Base-by-base conservation (phyloP, 805 yeast genomes). In the Wickerhamomyces mucosus region DNA sequence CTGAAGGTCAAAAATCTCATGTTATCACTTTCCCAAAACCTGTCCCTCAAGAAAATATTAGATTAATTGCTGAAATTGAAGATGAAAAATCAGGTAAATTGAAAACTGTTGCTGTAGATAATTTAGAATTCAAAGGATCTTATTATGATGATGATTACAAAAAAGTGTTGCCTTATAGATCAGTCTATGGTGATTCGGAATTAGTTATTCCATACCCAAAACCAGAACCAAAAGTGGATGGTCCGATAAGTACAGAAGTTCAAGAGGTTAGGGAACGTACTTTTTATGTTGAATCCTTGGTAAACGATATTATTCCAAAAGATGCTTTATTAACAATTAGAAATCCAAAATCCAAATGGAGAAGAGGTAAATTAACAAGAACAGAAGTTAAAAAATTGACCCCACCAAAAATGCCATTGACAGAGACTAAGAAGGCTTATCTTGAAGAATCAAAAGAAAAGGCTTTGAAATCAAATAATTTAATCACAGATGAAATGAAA, bases 181-280 rank as follows among this genome's bases (percentile, higher is more conserved):
- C 74, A 43, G 84, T 88, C 17, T 70, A 69, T 40, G 76, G 81
- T 43, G 77, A 79, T 45, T 72, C 69, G 26, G 69, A 74, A 32
- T 61, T 84, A 32, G 71, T 75, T 16, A 76, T 88, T 31, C 96
- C 96, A 33, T 89, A 95, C 94, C 96, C 96, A 23, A 69, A 72
- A 44, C 88, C 92, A 2, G 74, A 65, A 21, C 53, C 53, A 15
- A 41, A 55, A 0, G 71, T 70, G 40, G 85, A 77, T 41, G 77
- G 75, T 31, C 58, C 51, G 19, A 61, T 72, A 40, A 71, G 77
- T 4, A 82, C 94, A 1, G 51, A 56, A 6, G 67, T 69, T 18
- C 71, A 63, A 8, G 56, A 61, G 3, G 85, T 72, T 3, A 70
- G 75, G 39, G 82, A 75, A 45, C 78, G 85, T 53, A 75, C 96